Percentiles rank a stretch among this genome's conserved stretches.
Conservation (phyloP, 176 grass and related monocot genomes). For the Otatea glauca region DNA sequence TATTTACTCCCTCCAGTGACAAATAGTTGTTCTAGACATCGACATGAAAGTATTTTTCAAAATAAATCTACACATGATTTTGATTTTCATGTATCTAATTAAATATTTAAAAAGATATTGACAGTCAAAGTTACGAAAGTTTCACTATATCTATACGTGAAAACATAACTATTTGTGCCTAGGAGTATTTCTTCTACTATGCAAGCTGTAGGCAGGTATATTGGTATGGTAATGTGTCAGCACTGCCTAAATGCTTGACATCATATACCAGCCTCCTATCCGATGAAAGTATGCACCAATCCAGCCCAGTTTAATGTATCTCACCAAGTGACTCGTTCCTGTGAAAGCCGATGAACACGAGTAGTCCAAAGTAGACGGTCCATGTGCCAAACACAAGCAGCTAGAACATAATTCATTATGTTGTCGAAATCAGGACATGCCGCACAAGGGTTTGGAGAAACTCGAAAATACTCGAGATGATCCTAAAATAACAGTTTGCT, state of each 20-base stretch:
- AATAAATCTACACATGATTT: too few species aligned
- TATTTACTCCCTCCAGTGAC: too few species aligned
- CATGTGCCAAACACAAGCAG: conserved; percentile 16
- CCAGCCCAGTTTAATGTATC: not conserved
- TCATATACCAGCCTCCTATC: not conserved
- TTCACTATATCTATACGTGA: too few species aligned
- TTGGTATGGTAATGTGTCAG: not conserved
- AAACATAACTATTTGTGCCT: too few species aligned
- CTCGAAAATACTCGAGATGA: conserved; percentile 2
- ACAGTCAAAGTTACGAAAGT: too few species aligned
- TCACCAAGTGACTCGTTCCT: not conserved
- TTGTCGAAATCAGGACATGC: not conserved
- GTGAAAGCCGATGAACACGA: not conserved
- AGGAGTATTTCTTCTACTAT: not conserved
- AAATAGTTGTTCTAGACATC: too few species aligned
- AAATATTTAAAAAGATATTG: too few species aligned
- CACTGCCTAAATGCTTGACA: not conserved
- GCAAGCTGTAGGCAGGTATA: not conserved
- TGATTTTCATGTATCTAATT: too few species aligned
- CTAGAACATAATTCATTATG: not conserved
- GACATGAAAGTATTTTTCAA: too few species aligned
- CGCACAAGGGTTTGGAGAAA: not conserved
- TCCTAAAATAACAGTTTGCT: not conserved
- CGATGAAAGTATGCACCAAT: not conserved
- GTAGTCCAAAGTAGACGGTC: not conserved